Percentiles rank a stretch among this genome's conserved stretches.
These are phyloP conservation scores for Aureobasidium sp. DNA, from an alignment of 2,329 filamentous ascomycete genomes.

Conservation along the genomic window DNA sequence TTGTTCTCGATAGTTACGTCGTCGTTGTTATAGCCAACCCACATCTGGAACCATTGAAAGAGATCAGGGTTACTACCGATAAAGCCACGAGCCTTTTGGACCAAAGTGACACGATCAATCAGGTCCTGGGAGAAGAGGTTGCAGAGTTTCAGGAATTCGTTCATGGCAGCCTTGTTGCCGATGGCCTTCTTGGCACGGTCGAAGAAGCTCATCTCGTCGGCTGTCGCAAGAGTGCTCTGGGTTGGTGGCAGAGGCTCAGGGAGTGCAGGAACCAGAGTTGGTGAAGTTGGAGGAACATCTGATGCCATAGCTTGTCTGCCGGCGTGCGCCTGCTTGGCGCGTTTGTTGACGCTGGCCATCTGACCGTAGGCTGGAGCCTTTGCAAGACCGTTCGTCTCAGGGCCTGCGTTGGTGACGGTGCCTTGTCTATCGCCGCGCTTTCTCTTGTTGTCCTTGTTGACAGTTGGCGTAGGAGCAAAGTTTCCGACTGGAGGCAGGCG, in stretches of 20 bases:
- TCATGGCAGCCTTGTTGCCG: slow-evolving; percentile 82
- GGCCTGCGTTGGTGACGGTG: slow-evolving; percentile 4
- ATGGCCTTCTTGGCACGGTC: slow-evolving; percentile 96
- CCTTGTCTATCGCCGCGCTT: slow-evolving; percentile 15
- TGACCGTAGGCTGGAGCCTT: slow-evolving; percentile 11
- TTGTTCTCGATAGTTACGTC: slow-evolving; percentile 73
- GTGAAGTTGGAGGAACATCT: slow-evolving; percentile 58
- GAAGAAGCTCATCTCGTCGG: slow-evolving; percentile 87
- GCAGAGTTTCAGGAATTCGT: slow-evolving; percentile 93
- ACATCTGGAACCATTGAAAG: slow-evolving; percentile 78
- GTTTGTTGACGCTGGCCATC: slow-evolving; percentile 35
- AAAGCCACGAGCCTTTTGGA: slow-evolving; percentile 75
- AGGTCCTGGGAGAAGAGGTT: slow-evolving; percentile 91
- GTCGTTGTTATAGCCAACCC: slow-evolving; percentile 67
- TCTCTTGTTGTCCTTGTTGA: slow-evolving; percentile 73
- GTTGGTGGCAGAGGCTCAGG: slow-evolving; percentile 79
- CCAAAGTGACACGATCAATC: slow-evolving; percentile 74
- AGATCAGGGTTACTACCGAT: slow-evolving; percentile 83
- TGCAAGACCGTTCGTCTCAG: slow-evolving; percentile 6
- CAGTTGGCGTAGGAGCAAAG: slow-evolving; percentile 76
- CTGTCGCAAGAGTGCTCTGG: slow-evolving; percentile 60
- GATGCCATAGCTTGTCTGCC: slow-evolving; percentile 52
- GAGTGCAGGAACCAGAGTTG: slow-evolving; percentile 77
- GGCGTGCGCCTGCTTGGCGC: slow-evolving; percentile 62
- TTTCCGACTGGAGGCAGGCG: slow-evolving; percentile 85